These are phyloP conservation scores for Chamaenerion angustifolium DNA, from an alignment of 345 rosid species.

Conservation along the genomic window DNA sequence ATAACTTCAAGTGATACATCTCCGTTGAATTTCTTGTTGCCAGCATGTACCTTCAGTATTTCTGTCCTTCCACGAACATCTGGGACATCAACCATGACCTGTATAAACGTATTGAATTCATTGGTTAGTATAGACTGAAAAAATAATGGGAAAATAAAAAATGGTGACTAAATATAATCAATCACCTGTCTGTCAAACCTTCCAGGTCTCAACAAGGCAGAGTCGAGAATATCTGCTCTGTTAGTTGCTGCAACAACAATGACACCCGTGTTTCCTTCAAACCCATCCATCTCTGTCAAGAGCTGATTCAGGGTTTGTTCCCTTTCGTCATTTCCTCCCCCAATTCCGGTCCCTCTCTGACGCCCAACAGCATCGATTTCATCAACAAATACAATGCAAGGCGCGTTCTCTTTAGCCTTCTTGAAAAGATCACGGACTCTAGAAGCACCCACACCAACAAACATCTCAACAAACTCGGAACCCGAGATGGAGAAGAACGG, in stretches of 20 bases:
- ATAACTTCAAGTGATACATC: constrained; percentile 86
- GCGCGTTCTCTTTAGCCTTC: constrained; percentile 91
- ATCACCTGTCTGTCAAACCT: constrained; percentile 88
- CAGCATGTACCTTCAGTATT: constrained; percentile 73
- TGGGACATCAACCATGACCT: constrained; percentile 92
- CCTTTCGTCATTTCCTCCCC: constrained; percentile 97
- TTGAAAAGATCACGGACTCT: constrained; percentile 91
- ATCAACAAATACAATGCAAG: constrained; percentile 95
- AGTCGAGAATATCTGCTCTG: constrained; percentile 86
- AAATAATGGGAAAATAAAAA: not conserved
- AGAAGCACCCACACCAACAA: constrained; percentile 97
- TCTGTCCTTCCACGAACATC: constrained; percentile 83
- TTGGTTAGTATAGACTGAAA: not conserved
- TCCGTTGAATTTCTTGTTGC: constrained; percentile 79
- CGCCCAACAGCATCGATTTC: constrained; percentile 98
- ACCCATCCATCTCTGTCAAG: constrained; percentile 96
- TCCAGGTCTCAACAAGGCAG: constrained; percentile 88
- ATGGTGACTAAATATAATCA: not conserved
- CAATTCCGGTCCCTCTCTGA: constrained; percentile 89
- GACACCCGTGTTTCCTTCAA: constrained; percentile 90
- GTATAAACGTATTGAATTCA: not conserved
- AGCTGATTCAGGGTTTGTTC: constrained; percentile 97
- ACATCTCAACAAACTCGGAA: constrained; percentile 98
- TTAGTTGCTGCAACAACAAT: constrained; percentile 92
- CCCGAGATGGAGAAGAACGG: constrained; percentile 94